A percentile compares a stretch with the other conserved stretches of the same genome.
Evolutionary conservation across 352 stramenopile species (phyloP).

Genomic region (Albugo laibachii): DNA sequence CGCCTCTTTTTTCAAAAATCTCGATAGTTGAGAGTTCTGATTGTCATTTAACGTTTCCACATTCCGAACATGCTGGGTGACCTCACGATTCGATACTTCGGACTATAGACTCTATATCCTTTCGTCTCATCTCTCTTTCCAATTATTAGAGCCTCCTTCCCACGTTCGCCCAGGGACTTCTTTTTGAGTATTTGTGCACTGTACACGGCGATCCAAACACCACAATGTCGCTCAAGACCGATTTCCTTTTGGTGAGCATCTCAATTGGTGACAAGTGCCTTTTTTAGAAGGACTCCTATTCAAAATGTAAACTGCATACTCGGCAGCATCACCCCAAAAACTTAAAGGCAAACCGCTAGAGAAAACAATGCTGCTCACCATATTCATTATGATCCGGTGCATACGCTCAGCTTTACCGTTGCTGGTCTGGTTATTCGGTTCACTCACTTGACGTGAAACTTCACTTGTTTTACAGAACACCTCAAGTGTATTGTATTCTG

Average conservation of each 20-base stretch:
- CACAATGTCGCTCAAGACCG: not conserved
- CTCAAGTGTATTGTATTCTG: not conserved
- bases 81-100: not conserved
- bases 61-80: not conserved
- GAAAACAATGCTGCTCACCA: not conserved
- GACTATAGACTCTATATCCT: constrained; percentile 1
- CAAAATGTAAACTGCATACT: too few relatives aligned
- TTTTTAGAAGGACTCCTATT: not conserved
- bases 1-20: too few relatives aligned
- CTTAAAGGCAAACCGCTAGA: not conserved
- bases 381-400: not conserved
- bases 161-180: not conserved
- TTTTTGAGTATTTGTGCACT: not conserved
- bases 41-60: not conserved
- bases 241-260: not conserved
- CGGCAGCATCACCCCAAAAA: not conserved
- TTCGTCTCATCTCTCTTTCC: not conserved
- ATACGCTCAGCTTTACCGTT: not conserved
- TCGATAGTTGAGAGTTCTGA: not conserved
- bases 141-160: not conserved
- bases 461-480: not conserved
- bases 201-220: not conserved
- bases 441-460: not conserved
- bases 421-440: not conserved
- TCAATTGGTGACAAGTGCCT: not conserved